Base-by-base conservation (phyloP, 2,329 filamentous ascomycete species). In the Calonectria multiphialidica region DNA sequence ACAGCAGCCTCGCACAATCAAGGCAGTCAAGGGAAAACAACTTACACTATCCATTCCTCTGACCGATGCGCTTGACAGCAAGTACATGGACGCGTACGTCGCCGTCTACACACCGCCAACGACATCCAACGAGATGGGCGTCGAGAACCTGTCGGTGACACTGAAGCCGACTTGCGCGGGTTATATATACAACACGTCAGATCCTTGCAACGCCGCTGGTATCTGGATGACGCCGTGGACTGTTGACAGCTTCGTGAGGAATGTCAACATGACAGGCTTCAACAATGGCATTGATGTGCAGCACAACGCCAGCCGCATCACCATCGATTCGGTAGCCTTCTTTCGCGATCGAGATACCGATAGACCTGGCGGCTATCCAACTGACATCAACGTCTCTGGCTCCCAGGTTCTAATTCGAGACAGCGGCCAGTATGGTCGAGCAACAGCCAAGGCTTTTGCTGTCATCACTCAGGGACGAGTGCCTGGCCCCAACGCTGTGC, bases 211-310 rank as follows among this genome's bases (percentile, higher is more conserved):
- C 30, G 50, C 30, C 1, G 68, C 77, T 9, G 77, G 35, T 0
- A 10, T 79, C 12, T n/a, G 35, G n/a, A 76, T 79, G 10, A 44
- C 73, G 0, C 33, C 77, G 0, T 79, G 77, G 77, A 74, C 77
- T 0, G 71, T 74, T 1, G 77, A 79, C 3, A 79, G 77, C 37
- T 79, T 71, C 70, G 72, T 49, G 1, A 70, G 73, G 10, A 68
- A 55, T 0, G n/a, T 79, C 1, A 66, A 15, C 3, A 47, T 79
- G 23, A 72, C 62, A 3, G 73, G 74, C 6, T 79, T 79, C 53
- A 79, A 79, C n/a, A 50, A 63, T 1, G 76, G 75, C 30, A 63
- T 79, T 6, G 68, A 77, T 1, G 30, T 78, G 2, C 49, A 70
- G 16, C 21, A 37, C 4, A 37, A 79, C 33, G 71, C 77, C 7